Base-by-base conservation (phyloP, 73 alveolate species). In the Paramecium tetraurelia region DNA sequence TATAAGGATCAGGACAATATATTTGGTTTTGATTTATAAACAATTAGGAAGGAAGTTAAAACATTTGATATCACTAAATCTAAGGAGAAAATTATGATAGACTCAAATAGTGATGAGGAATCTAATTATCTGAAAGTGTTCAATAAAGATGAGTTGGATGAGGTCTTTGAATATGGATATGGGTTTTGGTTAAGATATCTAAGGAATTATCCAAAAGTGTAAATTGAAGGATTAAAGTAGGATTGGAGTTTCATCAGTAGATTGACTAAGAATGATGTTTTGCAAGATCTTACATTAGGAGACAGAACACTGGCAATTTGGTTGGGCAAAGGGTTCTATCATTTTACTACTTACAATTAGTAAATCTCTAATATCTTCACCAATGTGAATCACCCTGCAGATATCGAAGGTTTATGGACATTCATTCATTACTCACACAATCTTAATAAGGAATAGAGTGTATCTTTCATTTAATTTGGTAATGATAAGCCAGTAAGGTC, bases 321-420 rank as follows among this genome's bases (percentile, higher is more conserved):
- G 90, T 18, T 80, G 5, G 93, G 93, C 3, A 57, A 85, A 53
- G 93, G 93, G 35, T 85, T 85, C 20, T 85, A 85, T 85, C 93
- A 85, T 63, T 85, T 85, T 58, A 59, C 93, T 5, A 85, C 90
- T 8, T 80, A 80, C 12, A 24, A 40, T 41, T 59, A 43, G 7
- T 22, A 57, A 11, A 5, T 58, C 33, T 7, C 85, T 14, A 85
- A 85, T 57, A 20, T 85, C 16, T 35, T 53, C 46, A 41, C 21
- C 21, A 85, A 85, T 85, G 59, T 85, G 18, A 63, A 85, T 85
- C 68, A 85, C 57, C 93, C 93, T 4, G 59, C 93, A 18, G 93
- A 85, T 57, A 58, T 85, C 27, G 93, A 85, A 58, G 93, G 93
- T 57, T 63, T 85, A 59, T 85, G 93, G 93, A 85, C 93, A 85